Evolutionary conservation across 129 eudicot genomes (phyloP).

Genomic region (Lactuca saligna): DNA sequence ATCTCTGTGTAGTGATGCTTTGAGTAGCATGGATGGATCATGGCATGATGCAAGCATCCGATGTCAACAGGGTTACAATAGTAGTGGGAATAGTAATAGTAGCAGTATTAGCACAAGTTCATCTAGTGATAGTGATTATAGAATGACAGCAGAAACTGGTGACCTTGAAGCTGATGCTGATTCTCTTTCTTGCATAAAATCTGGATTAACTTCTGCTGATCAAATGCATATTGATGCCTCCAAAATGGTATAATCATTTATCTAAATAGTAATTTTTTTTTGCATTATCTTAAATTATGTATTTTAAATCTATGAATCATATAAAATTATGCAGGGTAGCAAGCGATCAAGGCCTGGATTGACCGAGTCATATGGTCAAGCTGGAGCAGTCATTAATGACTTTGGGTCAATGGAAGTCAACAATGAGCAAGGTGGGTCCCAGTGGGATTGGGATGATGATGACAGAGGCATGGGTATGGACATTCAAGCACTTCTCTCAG

Average conservation of each 20-base stretch:
- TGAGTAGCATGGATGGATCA: conserved; percentile 64
- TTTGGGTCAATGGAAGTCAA: conserved; percentile 55
- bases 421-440: conserved; percentile 66
- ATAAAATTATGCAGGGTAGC: conserved; percentile 55
- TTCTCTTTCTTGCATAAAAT: conserved; percentile 73
- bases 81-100: conserved; percentile 94
- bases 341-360: conserved; percentile 73
- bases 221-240: conserved; percentile 56
- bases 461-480: conserved; percentile 83
- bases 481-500: conserved; percentile 90
- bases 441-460: conserved; percentile 94
- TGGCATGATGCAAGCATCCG: conserved; percentile 59
- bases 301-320: neutral
- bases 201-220: conserved; percentile 78
- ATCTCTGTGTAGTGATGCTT: conserved; percentile 39
- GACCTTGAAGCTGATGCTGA: conserved; percentile 99
- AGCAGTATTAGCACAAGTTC: conserved; percentile 89
- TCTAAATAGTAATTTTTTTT: neutral
- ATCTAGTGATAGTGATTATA: conserved; percentile 82
- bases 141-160: conserved; percentile 51
- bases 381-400: conserved; percentile 52
- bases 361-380: conserved; percentile 73
- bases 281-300: no score
- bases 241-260: conserved; percentile 52
- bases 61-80: conserved; percentile 52